Percentiles rank a stretch among this genome's conserved stretches.
phyloP scores from a whole-genome alignment of 768 basidiomycete species.

The Trametopsis cervina region DNA sequence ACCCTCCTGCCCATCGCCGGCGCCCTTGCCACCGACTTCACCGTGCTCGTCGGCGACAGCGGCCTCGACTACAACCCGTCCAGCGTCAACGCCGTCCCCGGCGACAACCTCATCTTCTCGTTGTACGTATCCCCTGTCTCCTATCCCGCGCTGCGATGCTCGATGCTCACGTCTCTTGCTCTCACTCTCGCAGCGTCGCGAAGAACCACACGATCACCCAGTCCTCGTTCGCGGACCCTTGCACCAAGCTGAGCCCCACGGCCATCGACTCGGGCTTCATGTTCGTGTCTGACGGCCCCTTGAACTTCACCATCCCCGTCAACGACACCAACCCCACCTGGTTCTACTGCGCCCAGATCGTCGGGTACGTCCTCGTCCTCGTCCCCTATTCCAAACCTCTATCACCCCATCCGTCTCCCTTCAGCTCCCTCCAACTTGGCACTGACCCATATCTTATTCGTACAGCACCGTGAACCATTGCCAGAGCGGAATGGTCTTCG shows the following conservation, averaged over 20 bases:
- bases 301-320: constrained; percentile 36
- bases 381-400: too few relatives aligned
- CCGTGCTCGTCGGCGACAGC: constrained; percentile 21
- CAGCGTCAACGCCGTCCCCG: constrained; percentile 31
- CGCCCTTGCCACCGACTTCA: constrained; percentile 39
- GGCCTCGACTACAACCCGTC: constrained; percentile 22
- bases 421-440: constrained; percentile 19
- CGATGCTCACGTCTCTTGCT: neutral
- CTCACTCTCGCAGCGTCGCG: constrained; percentile 11
- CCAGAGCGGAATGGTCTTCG: constrained; percentile 48
- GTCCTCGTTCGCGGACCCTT: constrained; percentile 50
- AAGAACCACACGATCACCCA: constrained; percentile 49
- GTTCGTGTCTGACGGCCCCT: constrained; percentile 32
- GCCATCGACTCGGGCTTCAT: constrained; percentile 49
- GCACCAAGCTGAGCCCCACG: constrained; percentile 28
- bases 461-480: constrained; percentile 29
- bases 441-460: constrained; percentile 25
- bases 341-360: constrained; percentile 53
- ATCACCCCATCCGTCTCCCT: too few relatives aligned
- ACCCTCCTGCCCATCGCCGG: constrained; percentile 32
- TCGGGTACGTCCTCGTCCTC: constrained; percentile 21
- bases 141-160: neutral
- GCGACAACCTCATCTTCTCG: constrained; percentile 46
- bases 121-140: constrained; percentile 32
- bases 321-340: constrained; percentile 48